These are phyloP conservation scores for Aspergillus terreus DNA, from an alignment of 2,329 filamentous ascomycete genomes.

Conservation along the genomic window DNA sequence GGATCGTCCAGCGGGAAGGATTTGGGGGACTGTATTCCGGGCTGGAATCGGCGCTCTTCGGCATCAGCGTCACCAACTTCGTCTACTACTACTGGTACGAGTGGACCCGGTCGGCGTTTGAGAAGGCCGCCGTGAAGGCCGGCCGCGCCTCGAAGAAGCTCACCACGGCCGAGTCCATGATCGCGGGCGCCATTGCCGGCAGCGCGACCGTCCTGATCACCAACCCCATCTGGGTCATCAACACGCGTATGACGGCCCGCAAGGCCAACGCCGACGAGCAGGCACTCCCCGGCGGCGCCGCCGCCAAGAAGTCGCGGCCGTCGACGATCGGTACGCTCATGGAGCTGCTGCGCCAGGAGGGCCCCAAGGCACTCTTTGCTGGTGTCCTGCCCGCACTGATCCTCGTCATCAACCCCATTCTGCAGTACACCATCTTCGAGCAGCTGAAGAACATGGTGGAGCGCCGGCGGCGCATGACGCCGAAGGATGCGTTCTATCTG, in stretches of 20 bases:
- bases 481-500: slow-evolving; percentile 82
- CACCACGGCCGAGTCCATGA: slow-evolving; percentile 89
- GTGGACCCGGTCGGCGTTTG: slow-evolving; percentile 87
- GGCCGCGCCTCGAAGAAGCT: slow-evolving; percentile 76
- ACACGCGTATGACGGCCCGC: slow-evolving; percentile 95
- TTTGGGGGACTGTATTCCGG: slow-evolving; percentile 86
- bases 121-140: slow-evolving; percentile 65
- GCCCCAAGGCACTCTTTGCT: slow-evolving; percentile 78
- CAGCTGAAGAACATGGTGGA: slow-evolving; percentile 92
- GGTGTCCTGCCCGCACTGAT: slow-evolving; percentile 90
- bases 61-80: slow-evolving; percentile 98
- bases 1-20: slow-evolving; percentile 89
- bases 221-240: slow-evolving; percentile 99
- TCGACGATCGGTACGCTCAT: slow-evolving; percentile 79
- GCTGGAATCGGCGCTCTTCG: slow-evolving; percentile 89
- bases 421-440: slow-evolving; percentile 98
- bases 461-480: slow-evolving; percentile 71
- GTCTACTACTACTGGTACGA: slow-evolving; percentile 99
- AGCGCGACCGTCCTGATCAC: slow-evolving; percentile 92
- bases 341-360: slow-evolving; percentile 77
- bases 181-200: slow-evolving; percentile 88
- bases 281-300: slow-evolving; percentile 32
- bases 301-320: slow-evolving; percentile 48
- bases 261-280: slow-evolving; percentile 55
- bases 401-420: slow-evolving; percentile 94